Evolutionary conservation across 2,329 filamentous ascomycete species (phyloP), one percentile per base, ranked within the genome.

Genomic region (Rutstroemia sp.): DNA sequence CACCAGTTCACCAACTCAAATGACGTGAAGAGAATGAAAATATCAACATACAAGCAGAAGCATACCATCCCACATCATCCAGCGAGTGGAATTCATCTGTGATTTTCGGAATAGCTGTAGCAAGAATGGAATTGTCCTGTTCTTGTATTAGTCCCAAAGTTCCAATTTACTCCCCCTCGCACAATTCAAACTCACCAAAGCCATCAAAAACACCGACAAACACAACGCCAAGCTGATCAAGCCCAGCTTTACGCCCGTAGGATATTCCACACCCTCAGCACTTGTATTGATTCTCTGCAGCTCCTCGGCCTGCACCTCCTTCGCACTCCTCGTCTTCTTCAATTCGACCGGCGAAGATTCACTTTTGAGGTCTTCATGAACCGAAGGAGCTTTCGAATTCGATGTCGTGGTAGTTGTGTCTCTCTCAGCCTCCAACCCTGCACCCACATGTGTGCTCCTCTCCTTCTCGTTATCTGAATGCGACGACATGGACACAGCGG

Each of bases 41-140:
- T 37, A 25, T 6, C 9, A 79, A 70, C 68, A 79, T 78, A 62
- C 77, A 81, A 49, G 78, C 77, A 21, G 78, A 74, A 4, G 79
- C 80, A 61, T 85, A 85, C 82, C 82, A 85, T 23, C 78, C 76
- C 14, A 77, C 59, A 71, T 69, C 16, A 71, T 75, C 68, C 72
- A 74, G 61, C 74, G 74, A 27, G 73, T 79, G 65, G 77, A 81
- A 66, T 72, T 78, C 50, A 49, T 68, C 75, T 1, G 79, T 80
- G 64, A 82, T 81, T 60, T 77, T 77, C 6, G 79, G 79, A 48
- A 82, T 80, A 5, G 78, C 79, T 0, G 78, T 81, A 3, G 77
- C 77, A 21, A 56, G 52, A 23, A 55, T 55, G 2, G 47, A 50
- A 10, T 51, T 50, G 19, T 55, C 53, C 53, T 55, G 18, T 44